Evolutionary conservation across 2,329 filamentous ascomycete genomes (phyloP), one percentile per base, ranked within the genome.

Genomic region (Rhytidhysteron rufulum): DNA sequence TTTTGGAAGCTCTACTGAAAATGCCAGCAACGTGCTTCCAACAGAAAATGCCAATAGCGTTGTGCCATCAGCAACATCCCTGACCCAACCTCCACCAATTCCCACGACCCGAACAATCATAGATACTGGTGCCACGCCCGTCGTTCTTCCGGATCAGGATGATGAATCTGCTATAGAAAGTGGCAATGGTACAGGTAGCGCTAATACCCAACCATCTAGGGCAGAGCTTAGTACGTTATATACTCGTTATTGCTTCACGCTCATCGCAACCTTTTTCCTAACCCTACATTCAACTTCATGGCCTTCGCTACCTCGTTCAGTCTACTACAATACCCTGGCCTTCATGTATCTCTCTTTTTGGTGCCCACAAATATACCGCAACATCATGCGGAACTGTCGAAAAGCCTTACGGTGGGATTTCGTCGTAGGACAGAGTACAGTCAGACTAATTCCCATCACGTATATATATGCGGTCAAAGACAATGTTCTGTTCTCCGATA

Each of bases 341-440:
- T 80, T 91, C 53, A 50, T 78, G 39, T 96, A 96, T 60, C 78
- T 96, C 32, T 95, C 90, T 16, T 83, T 96, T 59, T 97, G 91
- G 91, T 61, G 83, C 1, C 91, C 93, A 0, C 93, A 98, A 63
- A 95, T 97, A 51, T 80, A 86, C 58, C 86, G 93, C 47, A 98
- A 98, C 62, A 75, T 86, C 39, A 81, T 87, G 66, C 86, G 91
- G 39, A 96, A 96, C 66, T 95, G 89, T 64, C 87, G 90, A 30
- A 87, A 86, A 54, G 90, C 91, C 1, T 74, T 97, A n/a, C 78
- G 83, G 3, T 96, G 90, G 89, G 85, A 86, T 44, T 98, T 95
- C 59, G 85, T 95, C 41, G 60, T 89, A 17, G 90, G 89, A 3
- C 87, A 95, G 63, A 93, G 86, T 34, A 54, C 84, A 4, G 74